A percentile compares a stretch with the other conserved stretches of the same genome.
Conservation (phyloP, 805 yeast genomes). For the Zygoascus flipseniorum region DNA sequence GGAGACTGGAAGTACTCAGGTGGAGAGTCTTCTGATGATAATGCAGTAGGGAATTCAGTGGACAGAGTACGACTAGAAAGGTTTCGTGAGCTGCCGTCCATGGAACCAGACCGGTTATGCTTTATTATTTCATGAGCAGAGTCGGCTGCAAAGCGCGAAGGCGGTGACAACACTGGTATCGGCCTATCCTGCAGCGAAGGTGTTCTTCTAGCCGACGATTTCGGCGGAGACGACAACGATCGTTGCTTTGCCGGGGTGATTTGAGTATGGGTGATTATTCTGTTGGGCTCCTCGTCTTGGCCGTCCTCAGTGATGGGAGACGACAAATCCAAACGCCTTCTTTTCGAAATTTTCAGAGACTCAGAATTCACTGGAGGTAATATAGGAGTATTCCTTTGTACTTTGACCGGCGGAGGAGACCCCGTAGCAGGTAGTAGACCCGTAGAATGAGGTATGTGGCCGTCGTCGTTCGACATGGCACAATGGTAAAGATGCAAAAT, state of each 20-base stretch:
- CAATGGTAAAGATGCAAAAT: neutral
- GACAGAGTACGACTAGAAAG: too few species aligned
- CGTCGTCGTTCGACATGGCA: neutral
- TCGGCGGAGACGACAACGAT: slow-evolving; percentile 27
- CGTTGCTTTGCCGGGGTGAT: slow-evolving; percentile 17
- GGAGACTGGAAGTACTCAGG: too few species aligned
- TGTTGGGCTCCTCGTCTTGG: neutral
- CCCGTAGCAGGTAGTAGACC: neutral
- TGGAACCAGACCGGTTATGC: neutral
- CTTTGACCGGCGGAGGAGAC: neutral
- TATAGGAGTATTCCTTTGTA: neutral
- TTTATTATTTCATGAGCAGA: neutral
- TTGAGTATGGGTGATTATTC: neutral
- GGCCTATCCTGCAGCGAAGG: slow-evolving; percentile 23
- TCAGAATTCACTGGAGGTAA: slow-evolving; percentile 2
- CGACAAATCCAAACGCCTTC: neutral
- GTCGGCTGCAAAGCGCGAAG: neutral
- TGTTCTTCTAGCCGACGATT: slow-evolving; percentile 12
- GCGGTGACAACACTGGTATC: slow-evolving; percentile 21
- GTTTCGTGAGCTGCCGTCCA: neutral
- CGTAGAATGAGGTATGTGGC: neutral
- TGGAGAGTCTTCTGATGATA: too few species aligned
- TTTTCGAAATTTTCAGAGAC: neutral
- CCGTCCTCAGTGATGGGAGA: neutral
- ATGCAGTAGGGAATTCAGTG: too few species aligned